These are phyloP conservation scores for Solanum peruvianum DNA, from an alignment of 257 asterid genomes.

Conservation along the genomic window DNA sequence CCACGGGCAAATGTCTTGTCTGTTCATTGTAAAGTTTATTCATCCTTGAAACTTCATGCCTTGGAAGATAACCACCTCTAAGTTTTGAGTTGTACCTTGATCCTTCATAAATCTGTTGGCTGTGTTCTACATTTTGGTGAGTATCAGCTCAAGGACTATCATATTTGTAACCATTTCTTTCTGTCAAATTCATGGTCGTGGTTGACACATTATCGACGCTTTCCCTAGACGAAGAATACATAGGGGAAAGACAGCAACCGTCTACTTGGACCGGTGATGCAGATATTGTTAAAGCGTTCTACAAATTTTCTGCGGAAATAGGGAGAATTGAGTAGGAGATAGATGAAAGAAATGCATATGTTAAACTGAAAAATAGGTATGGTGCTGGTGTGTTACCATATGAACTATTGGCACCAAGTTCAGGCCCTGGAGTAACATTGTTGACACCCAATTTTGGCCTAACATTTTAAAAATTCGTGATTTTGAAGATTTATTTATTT, in stretches of 20 bases:
- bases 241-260: constrained; percentile 69
- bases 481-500: too few species aligned
- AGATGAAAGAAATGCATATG: constrained; percentile 42
- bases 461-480: too few species aligned
- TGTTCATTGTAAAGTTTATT: constrained; percentile 14
- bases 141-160: constrained; percentile 11
- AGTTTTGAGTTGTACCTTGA: neutral
- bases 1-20: constrained; percentile 10
- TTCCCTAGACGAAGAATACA: constrained; percentile 82
- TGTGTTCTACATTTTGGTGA: constrained; percentile 11
- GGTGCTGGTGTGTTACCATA: constrained; percentile 96
- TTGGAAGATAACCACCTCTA: neutral
- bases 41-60: neutral
- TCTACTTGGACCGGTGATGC: constrained; percentile 86
- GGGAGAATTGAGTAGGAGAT: constrained; percentile 64
- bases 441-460: too few species aligned
- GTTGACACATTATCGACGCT: constrained; percentile 84
- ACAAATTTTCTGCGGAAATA: constrained; percentile 58
- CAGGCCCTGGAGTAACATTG: constrained; percentile 93
- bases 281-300: constrained; percentile 41
- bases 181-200: constrained; percentile 76
- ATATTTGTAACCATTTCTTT: constrained; percentile 18
- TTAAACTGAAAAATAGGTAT: constrained; percentile 46
- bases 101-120: constrained; percentile 11
- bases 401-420: constrained; percentile 82